Base-by-base conservation (phyloP, 1,284 basidiomycete species). In the Fomitiporia mediterranea region DNA sequence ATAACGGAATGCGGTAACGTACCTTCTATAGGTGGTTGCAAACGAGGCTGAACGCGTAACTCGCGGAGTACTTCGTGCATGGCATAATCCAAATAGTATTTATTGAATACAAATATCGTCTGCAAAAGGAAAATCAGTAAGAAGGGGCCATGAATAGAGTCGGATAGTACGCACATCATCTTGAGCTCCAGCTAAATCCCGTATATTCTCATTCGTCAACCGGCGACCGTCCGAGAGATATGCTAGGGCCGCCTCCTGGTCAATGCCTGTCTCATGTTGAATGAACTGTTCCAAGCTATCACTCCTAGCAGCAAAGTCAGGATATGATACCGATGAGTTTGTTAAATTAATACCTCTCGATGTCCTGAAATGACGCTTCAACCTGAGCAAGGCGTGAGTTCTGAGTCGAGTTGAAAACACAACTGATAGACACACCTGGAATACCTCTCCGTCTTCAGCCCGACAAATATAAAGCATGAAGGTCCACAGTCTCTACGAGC, bases 21-120 rank as follows among this genome's bases (percentile, higher is more conserved):
- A 86, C 87, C 84, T 71, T 88, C 84, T 58, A 86, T 79, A 23
- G 79, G 76, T 13, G 83, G 81, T 61, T 89, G 83, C 19, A 88
- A 62, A 8, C 75, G 73, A 2, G 86, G 73, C 43, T 83, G 76
- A n/a, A 80, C 70, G n/a, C 69, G 74, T 9, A 90, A 74, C 44
- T 80, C 75, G 17, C 68, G 72, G 4, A 89, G 68, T 25, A 87
- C 81, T 42, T 84, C 76, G 2, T 84, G 77, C 32, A 86, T 53
- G 53, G 85, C 82, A 47, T 81, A 73, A 59, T 88, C 86, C 38
- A 91, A 75, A 63, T 86, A 87, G 62, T 78, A 74, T 65, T 88
- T 89, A 70, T 90, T 91, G 71, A 88, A 91, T 3, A 90, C 84
- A 64, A 80, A 91, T 59, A 91, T 86, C 7, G 81, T 78, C 85